These are phyloP conservation scores for Candida sp. DNA, from an alignment of 1,139 yeast species.

Conservation along the genomic window DNA sequence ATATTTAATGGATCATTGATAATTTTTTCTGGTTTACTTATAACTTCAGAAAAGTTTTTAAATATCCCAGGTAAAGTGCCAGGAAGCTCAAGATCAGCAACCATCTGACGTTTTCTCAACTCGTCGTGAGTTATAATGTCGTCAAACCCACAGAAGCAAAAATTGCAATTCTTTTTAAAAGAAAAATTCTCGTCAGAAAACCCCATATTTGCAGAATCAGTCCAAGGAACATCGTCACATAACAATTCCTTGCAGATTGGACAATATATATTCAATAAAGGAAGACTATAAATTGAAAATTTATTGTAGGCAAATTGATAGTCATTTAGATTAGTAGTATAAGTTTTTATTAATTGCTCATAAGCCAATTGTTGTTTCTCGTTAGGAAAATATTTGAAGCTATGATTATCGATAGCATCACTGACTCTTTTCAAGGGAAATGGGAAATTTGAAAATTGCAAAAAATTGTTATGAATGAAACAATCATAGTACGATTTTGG, in stretches of 20 bases:
- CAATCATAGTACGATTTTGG: slow-evolving; percentile 23
- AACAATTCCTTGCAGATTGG: slow-evolving; percentile 14
- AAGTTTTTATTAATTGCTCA: background rate
- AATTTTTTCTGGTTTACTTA: background rate
- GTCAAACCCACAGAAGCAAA: slow-evolving; percentile 6
- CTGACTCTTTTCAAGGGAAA: slow-evolving; percentile 22
- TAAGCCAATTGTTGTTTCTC: background rate
- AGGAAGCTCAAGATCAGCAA: slow-evolving; percentile 13
- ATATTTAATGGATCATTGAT: background rate
- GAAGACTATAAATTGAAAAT: slow-evolving; percentile 3
- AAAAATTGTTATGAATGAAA: slow-evolving; percentile 18
- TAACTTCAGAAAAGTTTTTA: slow-evolving; percentile 4
- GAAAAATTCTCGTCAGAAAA: slow-evolving; percentile 18
- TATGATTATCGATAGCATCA: slow-evolving; percentile 3
- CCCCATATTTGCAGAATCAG: slow-evolving; percentile 14
- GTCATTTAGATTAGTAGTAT: slow-evolving; percentile 2
- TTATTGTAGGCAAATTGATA: background rate
- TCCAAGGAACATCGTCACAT: slow-evolving; percentile 12
- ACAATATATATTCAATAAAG: slow-evolving; percentile 10
- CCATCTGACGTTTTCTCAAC: slow-evolving; percentile 18
- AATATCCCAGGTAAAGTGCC: slow-evolving; percentile 12
- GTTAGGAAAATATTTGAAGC: background rate
- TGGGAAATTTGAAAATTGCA: slow-evolving; percentile 18
- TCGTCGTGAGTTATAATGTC: slow-evolving; percentile 14
- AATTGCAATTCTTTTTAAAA: background rate